Evolutionary conservation across 768 basidiomycete species (phyloP).

Genomic region (Psilocybe cyanescens): DNA sequence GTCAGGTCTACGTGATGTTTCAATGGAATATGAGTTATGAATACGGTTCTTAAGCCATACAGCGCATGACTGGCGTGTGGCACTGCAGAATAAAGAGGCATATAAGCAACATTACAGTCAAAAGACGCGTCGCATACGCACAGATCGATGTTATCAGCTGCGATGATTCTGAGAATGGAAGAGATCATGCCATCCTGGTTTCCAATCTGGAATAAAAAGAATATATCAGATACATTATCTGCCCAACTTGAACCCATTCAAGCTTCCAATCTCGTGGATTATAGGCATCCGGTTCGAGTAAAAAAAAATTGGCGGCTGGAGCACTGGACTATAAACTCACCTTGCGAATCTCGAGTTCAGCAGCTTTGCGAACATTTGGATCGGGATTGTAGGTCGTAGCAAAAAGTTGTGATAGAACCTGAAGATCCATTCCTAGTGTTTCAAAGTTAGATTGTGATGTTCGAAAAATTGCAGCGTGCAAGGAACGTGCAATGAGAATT

Average conservation of each 20-base stretch:
- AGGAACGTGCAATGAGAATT: slow-evolving; percentile 8
- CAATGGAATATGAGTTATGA: slow-evolving; percentile 62
- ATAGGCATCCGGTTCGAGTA: not conserved
- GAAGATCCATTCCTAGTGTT: slow-evolving; percentile 64
- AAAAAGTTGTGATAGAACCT: slow-evolving; percentile 77
- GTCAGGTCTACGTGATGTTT: slow-evolving; percentile 56
- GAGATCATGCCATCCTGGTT: slow-evolving; percentile 82
- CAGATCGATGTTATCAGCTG: slow-evolving; percentile 75
- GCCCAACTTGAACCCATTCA: not conserved
- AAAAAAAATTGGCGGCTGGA: not conserved
- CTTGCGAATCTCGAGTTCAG: slow-evolving; percentile 88
- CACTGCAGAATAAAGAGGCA: slow-evolving; percentile 39
- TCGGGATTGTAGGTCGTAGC: slow-evolving; percentile 81
- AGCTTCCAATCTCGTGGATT: not conserved
- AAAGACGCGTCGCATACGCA: slow-evolving; percentile 52
- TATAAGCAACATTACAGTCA: slow-evolving; percentile 1
- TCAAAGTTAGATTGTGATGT: slow-evolving; percentile 15
- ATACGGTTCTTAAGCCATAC: slow-evolving; percentile 95
- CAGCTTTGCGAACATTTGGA: slow-evolving; percentile 84
- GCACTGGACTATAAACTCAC: slow-evolving; percentile 37
- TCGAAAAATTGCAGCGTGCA: slow-evolving; percentile 1
- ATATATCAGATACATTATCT: slow-evolving; percentile 12
- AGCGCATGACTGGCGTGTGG: slow-evolving; percentile 82
- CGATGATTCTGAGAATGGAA: slow-evolving; percentile 87
- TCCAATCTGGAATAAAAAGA: slow-evolving; percentile 55